Base-by-base conservation (phyloP, 176 grass and related monocot genomes). In the Leersia perrieri region DNA sequence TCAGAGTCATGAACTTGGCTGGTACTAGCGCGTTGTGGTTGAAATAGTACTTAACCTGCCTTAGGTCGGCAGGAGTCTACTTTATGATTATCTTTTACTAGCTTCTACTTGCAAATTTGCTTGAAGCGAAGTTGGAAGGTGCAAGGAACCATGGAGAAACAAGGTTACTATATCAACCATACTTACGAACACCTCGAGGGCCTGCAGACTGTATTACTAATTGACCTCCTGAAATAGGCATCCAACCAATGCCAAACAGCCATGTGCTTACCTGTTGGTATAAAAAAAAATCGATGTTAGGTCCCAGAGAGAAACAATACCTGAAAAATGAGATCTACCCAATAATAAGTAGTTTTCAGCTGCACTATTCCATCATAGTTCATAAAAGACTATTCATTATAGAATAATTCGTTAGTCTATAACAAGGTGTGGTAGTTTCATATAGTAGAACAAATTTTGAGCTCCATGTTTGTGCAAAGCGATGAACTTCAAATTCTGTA, bases 31-130 rank as follows among this genome's bases (percentile, higher is more conserved):
- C 31, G 68, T 42, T 33, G 68, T 66, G 58, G 61, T 70, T 65
- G 39, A 34, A 66, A 78, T 73, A 72, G 32, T 73, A 15, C 30
- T 65, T 65, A 58, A 8, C 53, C 22, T 58, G 20, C 53, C 53
- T 58, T 58, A 83, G 58, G 67, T 79, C 80, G 44, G 68, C 67
- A 88, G 22, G 63, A 68, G 41, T 44, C 57, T 68, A 75, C 23
- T 81, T 73, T 81, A 25, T 86, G 62, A 26, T 79, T 53, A 67
- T 74, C 33, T 44, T 73, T 31, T 40, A 71, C 61, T 34, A 33
- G 66, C 40, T 77, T 64, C 26, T 38, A n/a, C 51, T 23, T 38
- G 38, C 53, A 65, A n/a, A 53, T 40, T 69, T 60, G 18, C 40
- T 73, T 38, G 49, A 68, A 27, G 31, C 15, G 39, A 9, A 70